Conservation (phyloP, 2,329 filamentous ascomycete species). For the Akanthomyces muscarius region DNA sequence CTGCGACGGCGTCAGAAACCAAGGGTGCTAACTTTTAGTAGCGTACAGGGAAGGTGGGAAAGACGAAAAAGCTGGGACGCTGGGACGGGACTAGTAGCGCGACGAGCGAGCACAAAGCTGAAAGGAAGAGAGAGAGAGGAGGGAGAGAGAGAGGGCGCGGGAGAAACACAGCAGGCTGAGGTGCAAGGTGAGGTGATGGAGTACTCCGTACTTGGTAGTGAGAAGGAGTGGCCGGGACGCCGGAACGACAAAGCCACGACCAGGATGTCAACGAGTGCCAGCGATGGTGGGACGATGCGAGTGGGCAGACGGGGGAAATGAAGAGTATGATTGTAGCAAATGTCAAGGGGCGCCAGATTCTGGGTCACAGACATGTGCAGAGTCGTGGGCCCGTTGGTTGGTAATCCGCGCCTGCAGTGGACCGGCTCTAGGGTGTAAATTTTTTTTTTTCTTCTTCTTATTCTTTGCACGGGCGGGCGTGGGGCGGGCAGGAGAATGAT, state of each 20-base stretch:
- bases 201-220: neutral
- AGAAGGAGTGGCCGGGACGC: neutral
- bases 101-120: neutral
- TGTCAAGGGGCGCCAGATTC: slow-evolving; percentile 1
- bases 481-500: neutral
- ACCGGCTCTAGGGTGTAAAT: neutral
- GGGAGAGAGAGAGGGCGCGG: neutral
- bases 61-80: slow-evolving; percentile 5
- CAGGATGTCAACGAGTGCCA: slow-evolving; percentile 8
- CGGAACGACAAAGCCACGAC: slow-evolving; percentile 14
- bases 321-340: slow-evolving; percentile 12
- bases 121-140: neutral
- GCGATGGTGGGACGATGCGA: slow-evolving; percentile 18
- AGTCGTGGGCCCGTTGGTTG: slow-evolving; percentile 16
- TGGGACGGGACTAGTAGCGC: slow-evolving; percentile 2
- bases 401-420: slow-evolving; percentile 10
- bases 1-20: slow-evolving; percentile 18
- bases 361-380: slow-evolving; percentile 4
- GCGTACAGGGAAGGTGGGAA: slow-evolving; percentile 10
- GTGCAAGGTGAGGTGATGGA: neutral
- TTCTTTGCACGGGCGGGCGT: neutral
- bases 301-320: slow-evolving; percentile 17
- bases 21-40: slow-evolving; percentile 16
- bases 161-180: neutral
- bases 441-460: neutral